A percentile compares a stretch with the other conserved stretches of the same genome.
Evolutionary conservation across 768 basidiomycete genomes (phyloP).

Genomic region (Lactifluus pinguis): DNA sequence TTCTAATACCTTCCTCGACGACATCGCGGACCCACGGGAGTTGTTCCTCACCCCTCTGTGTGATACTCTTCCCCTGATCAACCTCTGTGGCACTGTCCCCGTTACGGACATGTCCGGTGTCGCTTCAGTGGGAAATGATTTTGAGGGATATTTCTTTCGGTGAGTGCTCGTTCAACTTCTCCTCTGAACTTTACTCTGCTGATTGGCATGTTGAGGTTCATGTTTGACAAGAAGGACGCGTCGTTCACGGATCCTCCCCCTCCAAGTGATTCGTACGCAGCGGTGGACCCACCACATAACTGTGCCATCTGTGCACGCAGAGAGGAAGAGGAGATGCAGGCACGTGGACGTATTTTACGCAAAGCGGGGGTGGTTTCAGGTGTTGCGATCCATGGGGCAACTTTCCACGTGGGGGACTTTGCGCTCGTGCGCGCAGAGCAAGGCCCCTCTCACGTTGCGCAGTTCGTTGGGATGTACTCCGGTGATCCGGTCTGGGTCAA

Average conservation of each 20-base stretch:
- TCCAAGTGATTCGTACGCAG: conserved; percentile 19
- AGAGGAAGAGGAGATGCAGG: conserved; percentile 28
- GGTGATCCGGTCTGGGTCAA: conserved; percentile 6
- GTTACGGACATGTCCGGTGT: conserved; percentile 26
- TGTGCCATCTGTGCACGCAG: conserved; percentile 40
- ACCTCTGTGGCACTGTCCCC: conserved; percentile 40
- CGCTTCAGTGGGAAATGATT: background rate
- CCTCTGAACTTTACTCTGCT: background rate
- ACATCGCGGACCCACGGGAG: conserved; percentile 55
- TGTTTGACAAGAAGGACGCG: conserved; percentile 38
- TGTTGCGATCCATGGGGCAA: conserved; percentile 36
- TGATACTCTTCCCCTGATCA: conserved; percentile 30
- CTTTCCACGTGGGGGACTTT: conserved; percentile 57
- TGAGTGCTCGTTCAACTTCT: background rate
- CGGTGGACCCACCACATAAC: conserved; percentile 37
- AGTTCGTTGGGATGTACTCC: conserved; percentile 33
- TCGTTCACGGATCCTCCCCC: conserved; percentile 32
- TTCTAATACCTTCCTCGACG: conserved; percentile 47
- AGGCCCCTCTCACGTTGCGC: conserved; percentile 51
- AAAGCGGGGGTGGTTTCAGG: conserved; percentile 25
- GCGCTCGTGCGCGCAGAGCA: conserved; percentile 39
- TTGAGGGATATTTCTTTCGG: conserved; percentile 16
- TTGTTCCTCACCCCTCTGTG: conserved; percentile 55
- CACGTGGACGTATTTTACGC: conserved; percentile 24
- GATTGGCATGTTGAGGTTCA: conserved; percentile 23